Evolutionary conservation across 2,329 filamentous ascomycete genomes (phyloP).

Genomic region (Xylaria hypoxylon): DNA sequence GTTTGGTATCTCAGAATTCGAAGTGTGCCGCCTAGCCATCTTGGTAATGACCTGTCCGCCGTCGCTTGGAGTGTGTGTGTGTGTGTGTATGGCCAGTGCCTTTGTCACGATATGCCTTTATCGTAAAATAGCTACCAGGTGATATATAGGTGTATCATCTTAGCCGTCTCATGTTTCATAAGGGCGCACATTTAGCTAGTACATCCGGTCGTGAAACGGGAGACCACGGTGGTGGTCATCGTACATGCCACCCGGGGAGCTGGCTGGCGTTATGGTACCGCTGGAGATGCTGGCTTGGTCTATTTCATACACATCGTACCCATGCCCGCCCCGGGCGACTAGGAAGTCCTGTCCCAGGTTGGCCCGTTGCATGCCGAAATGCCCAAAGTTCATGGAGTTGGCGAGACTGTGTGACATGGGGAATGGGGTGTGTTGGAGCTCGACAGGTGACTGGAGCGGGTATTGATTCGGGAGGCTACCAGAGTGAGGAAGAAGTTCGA

Average conservation of each 20-base stretch:
- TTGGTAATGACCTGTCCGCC: constrained; percentile 22
- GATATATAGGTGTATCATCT: constrained; percentile 2
- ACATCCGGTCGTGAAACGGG: constrained; percentile 56
- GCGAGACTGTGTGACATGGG: constrained; percentile 43
- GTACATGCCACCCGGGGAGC: constrained; percentile 55
- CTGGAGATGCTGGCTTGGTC: constrained; percentile 55
- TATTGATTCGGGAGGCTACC: constrained; percentile 40
- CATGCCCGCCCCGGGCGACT: constrained; percentile 38
- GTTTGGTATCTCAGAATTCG: constrained; percentile 42
- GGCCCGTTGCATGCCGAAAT: constrained; percentile 40
- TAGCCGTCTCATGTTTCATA: constrained; percentile 5
- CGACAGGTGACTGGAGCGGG: constrained; percentile 43
- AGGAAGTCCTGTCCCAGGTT: constrained; percentile 47
- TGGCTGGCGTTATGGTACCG: constrained; percentile 52
- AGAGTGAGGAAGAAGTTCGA: constrained; percentile 53
- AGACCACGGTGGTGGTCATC: constrained; percentile 56
- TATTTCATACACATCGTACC: constrained; percentile 61
- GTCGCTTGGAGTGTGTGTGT: constrained; percentile 26
- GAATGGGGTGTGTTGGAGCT: constrained; percentile 35
- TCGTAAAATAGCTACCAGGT: constrained; percentile 1
- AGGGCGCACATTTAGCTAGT: constrained; percentile 34
- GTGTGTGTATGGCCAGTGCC: constrained; percentile 18
- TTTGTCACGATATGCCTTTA: constrained; percentile 19
- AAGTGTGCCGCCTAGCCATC: constrained; percentile 34
- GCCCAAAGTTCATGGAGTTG: constrained; percentile 36